These are phyloP conservation scores for Condylostoma magnum DNA, from an alignment of 169 alveolate genomes.

Conservation along the genomic window DNA sequence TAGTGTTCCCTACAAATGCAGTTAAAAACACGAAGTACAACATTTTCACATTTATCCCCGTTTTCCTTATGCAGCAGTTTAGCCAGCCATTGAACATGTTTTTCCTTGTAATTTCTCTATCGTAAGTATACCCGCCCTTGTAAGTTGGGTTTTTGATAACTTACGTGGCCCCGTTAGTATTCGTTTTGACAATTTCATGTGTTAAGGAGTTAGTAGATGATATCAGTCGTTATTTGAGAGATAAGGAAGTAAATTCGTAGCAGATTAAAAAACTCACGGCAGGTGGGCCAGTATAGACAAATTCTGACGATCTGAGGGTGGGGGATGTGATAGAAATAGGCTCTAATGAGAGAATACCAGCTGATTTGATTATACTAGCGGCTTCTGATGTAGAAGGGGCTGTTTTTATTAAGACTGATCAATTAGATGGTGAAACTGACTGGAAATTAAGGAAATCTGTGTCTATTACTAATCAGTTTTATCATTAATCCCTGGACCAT, in stretches of 20 bases:
- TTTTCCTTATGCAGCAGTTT: constrained; percentile 75
- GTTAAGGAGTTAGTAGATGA: constrained; percentile 96
- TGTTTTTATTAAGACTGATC: constrained; percentile 96
- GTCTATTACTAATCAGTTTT: too few relatives aligned
- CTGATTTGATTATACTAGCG: constrained; percentile 91
- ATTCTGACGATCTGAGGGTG: constrained; percentile 84
- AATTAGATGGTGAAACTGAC: constrained; percentile 99
- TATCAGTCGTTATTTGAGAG: constrained; percentile 58
- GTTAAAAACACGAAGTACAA: constrained; percentile 74
- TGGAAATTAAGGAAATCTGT: constrained; percentile 97
- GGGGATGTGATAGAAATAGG: constrained; percentile 92
- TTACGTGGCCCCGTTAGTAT: constrained; percentile 93
- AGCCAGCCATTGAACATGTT: constrained; percentile 90
- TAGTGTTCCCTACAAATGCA: constrained; percentile 41
- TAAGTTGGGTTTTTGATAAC: constrained; percentile 95
- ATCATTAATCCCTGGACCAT: too few relatives aligned
- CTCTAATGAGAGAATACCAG: constrained; percentile 95
- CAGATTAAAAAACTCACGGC: constrained; percentile 36
- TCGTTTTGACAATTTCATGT: constrained; percentile 89
- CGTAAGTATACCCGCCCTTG: constrained; percentile 90
- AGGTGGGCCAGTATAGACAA: constrained; percentile 70
- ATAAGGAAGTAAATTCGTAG: constrained; percentile 49
- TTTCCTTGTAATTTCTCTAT: constrained; percentile 90
- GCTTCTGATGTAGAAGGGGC: constrained; percentile 76
- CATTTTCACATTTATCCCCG: constrained; percentile 65